Conservation (phyloP, 2,329 filamentous ascomycete species). For the Sarocladium kiliense region DNA sequence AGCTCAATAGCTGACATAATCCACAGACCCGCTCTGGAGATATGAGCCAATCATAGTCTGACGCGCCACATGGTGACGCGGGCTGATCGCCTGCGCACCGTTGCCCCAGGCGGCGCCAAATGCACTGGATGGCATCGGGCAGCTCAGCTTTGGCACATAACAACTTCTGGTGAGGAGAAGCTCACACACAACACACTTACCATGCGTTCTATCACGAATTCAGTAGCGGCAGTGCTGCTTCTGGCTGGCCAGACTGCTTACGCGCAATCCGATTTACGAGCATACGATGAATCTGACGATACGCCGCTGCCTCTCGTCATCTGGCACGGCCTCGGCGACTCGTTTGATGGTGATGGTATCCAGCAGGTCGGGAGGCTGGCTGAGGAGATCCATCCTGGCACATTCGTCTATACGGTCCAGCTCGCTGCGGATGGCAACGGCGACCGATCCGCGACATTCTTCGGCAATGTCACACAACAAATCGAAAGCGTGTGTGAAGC, state of each 20-base stretch:
- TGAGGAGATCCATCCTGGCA: conserved; percentile 70
- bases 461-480: conserved; percentile 83
- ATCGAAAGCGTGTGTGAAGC: conserved; percentile 71
- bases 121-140: too few species aligned
- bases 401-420: conserved; percentile 74
- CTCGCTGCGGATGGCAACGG: conserved; percentile 58
- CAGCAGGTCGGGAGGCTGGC: conserved; percentile 66
- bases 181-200: neutral
- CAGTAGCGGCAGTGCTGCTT: conserved; percentile 25
- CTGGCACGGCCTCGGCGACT: conserved; percentile 82
- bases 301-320: conserved; percentile 85
- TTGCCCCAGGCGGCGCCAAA: too few species aligned
- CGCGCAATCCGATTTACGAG: conserved; percentile 12
- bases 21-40: too few species aligned
- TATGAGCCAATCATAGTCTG: too few species aligned
- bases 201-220: conserved; percentile 14
- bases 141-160: too few species aligned
- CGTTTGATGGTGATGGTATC: conserved; percentile 72
- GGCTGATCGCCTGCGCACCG: too few species aligned
- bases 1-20: too few species aligned
- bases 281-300: conserved; percentile 38
- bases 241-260: conserved; percentile 24
- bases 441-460: conserved; percentile 82
- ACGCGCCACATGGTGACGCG: too few species aligned
- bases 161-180: neutral